phyloP scores from a whole-genome alignment of 805 yeast genomes.

The Starmera pachycereana region DNA sequence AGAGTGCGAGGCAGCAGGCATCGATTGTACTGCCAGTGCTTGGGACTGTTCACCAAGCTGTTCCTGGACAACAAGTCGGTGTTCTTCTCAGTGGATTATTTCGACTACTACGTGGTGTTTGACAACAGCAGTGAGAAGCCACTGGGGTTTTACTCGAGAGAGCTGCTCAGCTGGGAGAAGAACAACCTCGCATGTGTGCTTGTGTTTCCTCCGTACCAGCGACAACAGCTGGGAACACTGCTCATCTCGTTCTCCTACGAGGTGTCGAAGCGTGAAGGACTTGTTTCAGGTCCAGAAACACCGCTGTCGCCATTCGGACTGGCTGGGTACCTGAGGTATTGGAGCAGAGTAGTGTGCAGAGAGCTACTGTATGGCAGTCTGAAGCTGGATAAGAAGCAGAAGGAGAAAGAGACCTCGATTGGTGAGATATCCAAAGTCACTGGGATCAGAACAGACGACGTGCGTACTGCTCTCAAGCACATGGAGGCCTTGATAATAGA shows the following conservation, averaged over 20 bases:
- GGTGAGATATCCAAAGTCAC: slow-evolving; percentile 43
- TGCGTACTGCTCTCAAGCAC: slow-evolving; percentile 45
- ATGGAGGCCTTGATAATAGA: slow-evolving; percentile 25
- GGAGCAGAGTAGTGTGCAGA: slow-evolving; percentile 49
- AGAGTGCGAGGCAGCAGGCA: slow-evolving; percentile 59
- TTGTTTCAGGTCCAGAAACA: slow-evolving; percentile 80
- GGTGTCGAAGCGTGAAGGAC: slow-evolving; percentile 53
- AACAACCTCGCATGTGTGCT: slow-evolving; percentile 88
- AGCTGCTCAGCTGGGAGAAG: slow-evolving; percentile 60
- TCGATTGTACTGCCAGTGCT: slow-evolving; percentile 65
- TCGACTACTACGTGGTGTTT: slow-evolving; percentile 70
- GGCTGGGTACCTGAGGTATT: slow-evolving; percentile 59
- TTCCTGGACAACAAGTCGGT: slow-evolving; percentile 87
- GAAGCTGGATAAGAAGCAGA: slow-evolving; percentile 1
- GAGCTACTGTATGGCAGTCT: slow-evolving; percentile 30
- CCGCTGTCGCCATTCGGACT: slow-evolving; percentile 82
- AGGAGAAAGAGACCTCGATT: slow-evolving; percentile 18
- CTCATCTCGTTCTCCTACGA: slow-evolving; percentile 78
- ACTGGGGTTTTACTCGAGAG: slow-evolving; percentile 91
- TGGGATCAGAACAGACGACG: slow-evolving; percentile 56
- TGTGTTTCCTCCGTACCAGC: slow-evolving; percentile 87
- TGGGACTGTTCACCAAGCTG: slow-evolving; percentile 77
- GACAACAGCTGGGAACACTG: slow-evolving; percentile 65
- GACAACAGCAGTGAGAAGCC: slow-evolving; percentile 40
- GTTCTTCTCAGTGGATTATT: slow-evolving; percentile 67